These are phyloP conservation scores for Dictyostelium brefeldianum DNA, from an alignment of 78 protist genomes.

Conservation along the genomic window DNA sequence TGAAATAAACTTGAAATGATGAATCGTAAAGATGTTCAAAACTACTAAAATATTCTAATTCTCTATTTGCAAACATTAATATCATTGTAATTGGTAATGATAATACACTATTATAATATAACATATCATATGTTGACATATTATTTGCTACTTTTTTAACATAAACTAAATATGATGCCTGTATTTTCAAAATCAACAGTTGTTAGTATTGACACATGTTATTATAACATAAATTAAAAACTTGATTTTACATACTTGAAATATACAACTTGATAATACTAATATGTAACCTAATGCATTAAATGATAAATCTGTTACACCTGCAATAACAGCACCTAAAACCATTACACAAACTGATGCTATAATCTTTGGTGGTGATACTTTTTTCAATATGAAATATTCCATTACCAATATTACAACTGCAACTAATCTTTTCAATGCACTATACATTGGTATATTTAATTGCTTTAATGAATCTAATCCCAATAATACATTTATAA, in stretches of 20 bases:
- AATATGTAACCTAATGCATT: constrained; percentile 40
- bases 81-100: constrained; percentile 46
- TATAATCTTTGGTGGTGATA: constrained; percentile 41
- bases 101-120: constrained; percentile 55
- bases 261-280: constrained; percentile 57
- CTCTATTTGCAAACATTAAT: constrained; percentile 13
- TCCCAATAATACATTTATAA: constrained; percentile 62
- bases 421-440: constrained; percentile 63
- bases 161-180: constrained; percentile 63
- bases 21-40: constrained; percentile 22
- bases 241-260: constrained; percentile 44
- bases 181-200: background rate
- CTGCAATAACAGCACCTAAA: constrained; percentile 62
- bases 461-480: constrained; percentile 36
- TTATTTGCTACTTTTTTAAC: constrained; percentile 53
- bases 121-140: constrained; percentile 65
- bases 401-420: constrained; percentile 57
- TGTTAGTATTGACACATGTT: background rate
- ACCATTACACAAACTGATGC: constrained; percentile 63
- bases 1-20: constrained; percentile 37
- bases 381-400: constrained; percentile 47
- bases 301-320: constrained; percentile 55
- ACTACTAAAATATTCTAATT: background rate
- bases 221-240: too few relatives aligned
- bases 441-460: constrained; percentile 82